Conservation (phyloP, 257 asterid genomes). For the Striga asiatica region DNA sequence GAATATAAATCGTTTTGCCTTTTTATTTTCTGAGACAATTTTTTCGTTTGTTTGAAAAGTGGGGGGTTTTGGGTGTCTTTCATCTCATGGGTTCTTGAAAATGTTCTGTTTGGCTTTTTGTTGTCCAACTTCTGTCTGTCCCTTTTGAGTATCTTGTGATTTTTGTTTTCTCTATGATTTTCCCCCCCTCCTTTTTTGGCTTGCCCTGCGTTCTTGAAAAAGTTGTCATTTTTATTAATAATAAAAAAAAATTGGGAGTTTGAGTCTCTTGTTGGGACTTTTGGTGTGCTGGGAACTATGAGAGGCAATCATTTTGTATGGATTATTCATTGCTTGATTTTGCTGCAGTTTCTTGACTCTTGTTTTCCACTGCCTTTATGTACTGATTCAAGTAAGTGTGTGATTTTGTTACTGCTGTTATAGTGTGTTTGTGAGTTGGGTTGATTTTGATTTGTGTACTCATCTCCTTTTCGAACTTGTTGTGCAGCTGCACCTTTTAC, state of each 20-base stretch:
- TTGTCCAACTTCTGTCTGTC: no score
- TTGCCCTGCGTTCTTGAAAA: neutral
- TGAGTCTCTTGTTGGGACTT: neutral
- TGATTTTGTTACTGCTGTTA: neutral
- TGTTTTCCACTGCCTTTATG: slow-evolving; percentile 49
- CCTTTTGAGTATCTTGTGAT: neutral
- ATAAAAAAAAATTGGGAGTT: neutral
- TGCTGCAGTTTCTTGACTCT: slow-evolving; percentile 47
- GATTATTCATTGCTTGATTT: slow-evolving; percentile 22
- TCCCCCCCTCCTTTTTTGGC: no score
- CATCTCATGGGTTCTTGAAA: no score
- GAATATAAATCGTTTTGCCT: slow-evolving; percentile 5
- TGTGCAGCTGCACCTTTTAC: slow-evolving; percentile 52
- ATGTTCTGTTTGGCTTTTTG: no score
- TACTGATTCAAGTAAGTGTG: slow-evolving; percentile 53
- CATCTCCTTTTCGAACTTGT: neutral
- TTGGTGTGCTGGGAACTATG: slow-evolving; percentile 17
- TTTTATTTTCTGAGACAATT: neutral
- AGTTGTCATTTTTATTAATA: neutral
- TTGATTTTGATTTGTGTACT: neutral
- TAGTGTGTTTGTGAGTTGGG: neutral
- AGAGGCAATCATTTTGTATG: slow-evolving; percentile 26
- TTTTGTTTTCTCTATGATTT: no score
- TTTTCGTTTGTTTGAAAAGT: slow-evolving; percentile 3
- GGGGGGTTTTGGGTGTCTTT: slow-evolving; percentile 7